Percentiles rank a stretch among this genome's conserved stretches.
These are phyloP conservation scores for Misopates orontium DNA, from an alignment of 257 asterid species.

Conservation along the genomic window DNA sequence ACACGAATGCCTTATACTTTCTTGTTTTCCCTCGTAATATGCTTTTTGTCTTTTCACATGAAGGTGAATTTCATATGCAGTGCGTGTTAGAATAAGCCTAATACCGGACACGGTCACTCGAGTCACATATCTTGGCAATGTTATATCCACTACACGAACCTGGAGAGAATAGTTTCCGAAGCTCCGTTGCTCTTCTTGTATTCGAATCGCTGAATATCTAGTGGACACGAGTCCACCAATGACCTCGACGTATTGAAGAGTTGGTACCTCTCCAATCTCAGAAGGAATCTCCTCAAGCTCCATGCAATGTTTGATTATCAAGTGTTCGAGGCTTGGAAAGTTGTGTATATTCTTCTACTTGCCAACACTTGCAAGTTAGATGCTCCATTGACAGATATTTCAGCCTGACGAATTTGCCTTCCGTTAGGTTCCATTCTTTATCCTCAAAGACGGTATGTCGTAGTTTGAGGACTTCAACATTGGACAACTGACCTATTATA, in stretches of 20 bases:
- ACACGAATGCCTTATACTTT: too few species aligned
- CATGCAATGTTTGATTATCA: background rate
- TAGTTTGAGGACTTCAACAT: conserved; percentile 10
- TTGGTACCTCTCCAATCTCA: background rate
- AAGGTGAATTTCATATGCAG: too few species aligned
- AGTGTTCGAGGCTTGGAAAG: conserved; percentile 10
- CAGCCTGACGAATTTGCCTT: conserved; percentile 3
- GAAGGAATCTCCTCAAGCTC: conserved; percentile 1
- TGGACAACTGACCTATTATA: background rate
- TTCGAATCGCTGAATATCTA: background rate
- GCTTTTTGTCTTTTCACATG: too few species aligned
- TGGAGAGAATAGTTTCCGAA: conserved; percentile 18
- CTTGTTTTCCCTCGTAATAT: too few species aligned
- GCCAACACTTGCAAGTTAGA: background rate
- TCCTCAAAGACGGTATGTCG: background rate
- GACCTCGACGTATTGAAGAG: conserved; percentile 17
- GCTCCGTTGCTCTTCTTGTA: conserved; percentile 7
- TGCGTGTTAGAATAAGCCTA: too few species aligned
- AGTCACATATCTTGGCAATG: too few species aligned
- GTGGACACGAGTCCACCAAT: background rate
- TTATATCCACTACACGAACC: too few species aligned
- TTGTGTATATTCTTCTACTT: background rate
- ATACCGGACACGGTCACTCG: too few species aligned
- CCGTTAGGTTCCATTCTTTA: background rate
- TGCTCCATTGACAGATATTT: background rate